A percentile compares a stretch with the other conserved stretches of the same genome.
Evolutionary conservation across 345 rosid genomes (phyloP).

Genomic region (Eutrema yunnanense): DNA sequence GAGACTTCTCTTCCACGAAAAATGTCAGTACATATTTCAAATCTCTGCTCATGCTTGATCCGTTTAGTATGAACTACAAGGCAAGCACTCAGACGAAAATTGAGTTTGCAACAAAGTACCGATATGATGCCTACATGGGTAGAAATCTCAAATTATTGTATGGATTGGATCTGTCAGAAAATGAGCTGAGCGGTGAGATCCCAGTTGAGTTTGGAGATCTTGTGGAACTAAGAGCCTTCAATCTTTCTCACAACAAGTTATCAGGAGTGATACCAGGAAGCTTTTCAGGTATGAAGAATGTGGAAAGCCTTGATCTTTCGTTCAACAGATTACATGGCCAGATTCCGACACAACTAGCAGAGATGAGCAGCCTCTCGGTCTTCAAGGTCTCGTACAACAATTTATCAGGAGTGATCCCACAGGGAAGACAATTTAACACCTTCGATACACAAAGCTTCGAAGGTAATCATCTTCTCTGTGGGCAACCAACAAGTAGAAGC

Average conservation of each 20-base stretch:
- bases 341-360: not conserved
- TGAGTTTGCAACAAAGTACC: not conserved
- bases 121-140: not conserved
- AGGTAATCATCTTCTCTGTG: slow-evolving; percentile 6
- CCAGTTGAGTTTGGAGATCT: slow-evolving; percentile 22
- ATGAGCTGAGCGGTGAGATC: slow-evolving; percentile 26
- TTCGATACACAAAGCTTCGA: not conserved
- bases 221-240: not conserved
- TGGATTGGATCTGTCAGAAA: slow-evolving; percentile 36
- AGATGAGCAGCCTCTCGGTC: not conserved
- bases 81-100: not conserved
- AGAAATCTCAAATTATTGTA: not conserved
- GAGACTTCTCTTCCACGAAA: too few species aligned
- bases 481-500: not conserved
- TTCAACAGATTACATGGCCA: not conserved
- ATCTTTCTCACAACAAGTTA: slow-evolving; percentile 30
- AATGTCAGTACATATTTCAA: not conserved
- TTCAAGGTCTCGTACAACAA: slow-evolving; percentile 2
- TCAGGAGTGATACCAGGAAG: slow-evolving; percentile 24
- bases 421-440: not conserved
- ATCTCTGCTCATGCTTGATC: not conserved
- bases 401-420: slow-evolving; percentile 5
- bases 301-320: slow-evolving; percentile 36
- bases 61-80: not conserved
- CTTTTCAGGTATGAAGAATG: slow-evolving; percentile 12